These are phyloP conservation scores for Polygonum aviculare DNA, from an alignment of 148 eudicot genomes.

Conservation along the genomic window DNA sequence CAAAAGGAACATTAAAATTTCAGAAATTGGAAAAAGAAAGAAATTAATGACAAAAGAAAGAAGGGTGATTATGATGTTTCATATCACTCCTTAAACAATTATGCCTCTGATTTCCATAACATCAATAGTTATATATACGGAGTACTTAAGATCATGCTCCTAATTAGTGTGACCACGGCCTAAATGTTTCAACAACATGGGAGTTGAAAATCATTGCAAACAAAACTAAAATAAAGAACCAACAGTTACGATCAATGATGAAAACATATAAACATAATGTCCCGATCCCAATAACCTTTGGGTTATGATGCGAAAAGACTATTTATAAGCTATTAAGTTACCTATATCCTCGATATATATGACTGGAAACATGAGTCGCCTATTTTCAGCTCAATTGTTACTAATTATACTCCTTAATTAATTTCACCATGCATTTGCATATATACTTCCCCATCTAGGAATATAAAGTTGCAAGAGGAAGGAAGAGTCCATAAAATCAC, in stretches of 20 bases:
- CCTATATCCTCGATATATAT: background rate
- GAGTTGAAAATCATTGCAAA: slow-evolving; percentile 3
- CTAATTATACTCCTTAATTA: too few species aligned
- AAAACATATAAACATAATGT: background rate
- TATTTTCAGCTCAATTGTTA: too few species aligned
- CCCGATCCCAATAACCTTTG: background rate
- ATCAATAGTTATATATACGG: background rate
- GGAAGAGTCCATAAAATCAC: too few species aligned
- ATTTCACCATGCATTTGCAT: too few species aligned
- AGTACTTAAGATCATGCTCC: slow-evolving; percentile 2
- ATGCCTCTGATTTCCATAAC: slow-evolving; percentile 10
- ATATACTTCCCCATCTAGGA: too few species aligned
- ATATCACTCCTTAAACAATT: slow-evolving; percentile 5
- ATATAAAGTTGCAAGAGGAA: too few species aligned
- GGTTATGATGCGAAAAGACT: background rate
- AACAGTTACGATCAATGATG: background rate
- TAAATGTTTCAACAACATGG: slow-evolving; percentile 7
- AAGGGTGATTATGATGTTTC: slow-evolving; percentile 9
- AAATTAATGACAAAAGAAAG: background rate
- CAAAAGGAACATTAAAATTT: background rate
- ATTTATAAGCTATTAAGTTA: too few species aligned
- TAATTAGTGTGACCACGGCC: slow-evolving; percentile 3
- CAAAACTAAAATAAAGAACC: background rate
- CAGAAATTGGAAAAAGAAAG: background rate
- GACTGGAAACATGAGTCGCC: background rate